Conservation (phyloP, 2,329 filamentous ascomycete genomes). For the Elsinoe fawcettii region DNA sequence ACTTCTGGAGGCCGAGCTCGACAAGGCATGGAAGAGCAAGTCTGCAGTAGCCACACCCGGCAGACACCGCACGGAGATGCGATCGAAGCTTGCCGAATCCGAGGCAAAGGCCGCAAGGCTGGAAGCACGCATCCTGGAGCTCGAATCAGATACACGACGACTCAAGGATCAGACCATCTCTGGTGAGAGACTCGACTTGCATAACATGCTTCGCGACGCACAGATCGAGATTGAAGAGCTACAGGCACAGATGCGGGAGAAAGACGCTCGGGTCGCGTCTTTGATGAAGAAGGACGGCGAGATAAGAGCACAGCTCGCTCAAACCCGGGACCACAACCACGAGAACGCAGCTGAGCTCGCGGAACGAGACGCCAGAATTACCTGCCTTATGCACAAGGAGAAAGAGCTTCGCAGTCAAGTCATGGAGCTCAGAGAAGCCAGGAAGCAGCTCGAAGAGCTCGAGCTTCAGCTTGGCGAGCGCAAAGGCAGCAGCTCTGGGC, state of each 20-base stretch:
- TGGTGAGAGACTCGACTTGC: slow-evolving; percentile 53
- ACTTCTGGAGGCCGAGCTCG: slow-evolving; percentile 31
- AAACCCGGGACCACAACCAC: slow-evolving; percentile 38
- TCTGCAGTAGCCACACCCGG: slow-evolving; percentile 25
- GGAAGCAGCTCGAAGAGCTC: slow-evolving; percentile 28
- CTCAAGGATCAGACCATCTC: slow-evolving; percentile 38
- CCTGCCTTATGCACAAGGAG: slow-evolving; percentile 27
- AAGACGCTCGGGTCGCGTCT: slow-evolving; percentile 56
- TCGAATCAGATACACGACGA: slow-evolving; percentile 49
- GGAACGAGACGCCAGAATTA: slow-evolving; percentile 26
- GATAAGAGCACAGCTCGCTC: slow-evolving; percentile 60
- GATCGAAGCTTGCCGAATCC: slow-evolving; percentile 29
- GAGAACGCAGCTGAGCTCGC: slow-evolving; percentile 51
- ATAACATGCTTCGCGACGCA: slow-evolving; percentile 53
- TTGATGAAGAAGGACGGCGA: slow-evolving; percentile 51
- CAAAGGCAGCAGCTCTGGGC: slow-evolving; percentile 29
- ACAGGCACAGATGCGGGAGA: slow-evolving; percentile 63
- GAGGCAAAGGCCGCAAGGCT: slow-evolving; percentile 34
- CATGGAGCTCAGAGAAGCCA: slow-evolving; percentile 26
- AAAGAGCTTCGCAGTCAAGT: slow-evolving; percentile 32
- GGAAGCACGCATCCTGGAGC: slow-evolving; percentile 47
- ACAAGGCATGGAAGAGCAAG: slow-evolving; percentile 23
- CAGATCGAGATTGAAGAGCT: slow-evolving; percentile 49
- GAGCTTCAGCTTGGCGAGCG: slow-evolving; percentile 43
- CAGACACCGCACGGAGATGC: slow-evolving; percentile 29